phyloP scores from a whole-genome alignment of 2,329 filamentous ascomycete genomes.

The Colletotrichum sp. region DNA sequence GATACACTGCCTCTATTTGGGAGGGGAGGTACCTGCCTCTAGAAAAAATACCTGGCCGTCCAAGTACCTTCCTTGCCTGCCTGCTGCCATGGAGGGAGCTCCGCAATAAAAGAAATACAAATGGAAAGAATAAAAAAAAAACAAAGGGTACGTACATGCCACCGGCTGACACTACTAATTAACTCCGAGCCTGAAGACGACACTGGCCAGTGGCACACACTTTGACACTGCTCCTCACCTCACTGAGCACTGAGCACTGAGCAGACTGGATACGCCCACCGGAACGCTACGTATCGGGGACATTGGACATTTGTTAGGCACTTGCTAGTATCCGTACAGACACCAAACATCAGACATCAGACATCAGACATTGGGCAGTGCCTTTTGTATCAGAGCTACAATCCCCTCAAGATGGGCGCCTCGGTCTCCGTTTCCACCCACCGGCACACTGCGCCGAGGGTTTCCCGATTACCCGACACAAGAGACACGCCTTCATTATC shows the following conservation, averaged over 20 bases:
- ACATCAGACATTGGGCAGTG: neutral
- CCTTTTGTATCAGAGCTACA: neutral
- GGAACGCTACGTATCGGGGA: neutral
- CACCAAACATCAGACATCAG: neutral
- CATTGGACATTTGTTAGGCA: neutral
- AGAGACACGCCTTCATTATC: neutral
- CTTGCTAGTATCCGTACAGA: neutral
- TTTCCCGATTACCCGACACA: neutral
- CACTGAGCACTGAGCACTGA: neutral
- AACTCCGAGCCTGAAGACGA: neutral
- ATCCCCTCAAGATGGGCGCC: neutral
- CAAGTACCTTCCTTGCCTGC: neutral
- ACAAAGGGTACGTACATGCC: neutral
- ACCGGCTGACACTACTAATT: neutral
- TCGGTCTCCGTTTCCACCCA: neutral
- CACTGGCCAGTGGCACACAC: neutral
- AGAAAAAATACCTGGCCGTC: neutral
- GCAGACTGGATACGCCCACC: neutral
- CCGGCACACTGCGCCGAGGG: neutral
- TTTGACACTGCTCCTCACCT: neutral
- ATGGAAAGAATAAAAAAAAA: neutral
- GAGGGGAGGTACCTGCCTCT: neutral
- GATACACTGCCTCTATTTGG: neutral
- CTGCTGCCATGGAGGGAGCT: neutral
- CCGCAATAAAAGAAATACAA: neutral